Evolutionary conservation across 169 alveolate species (phyloP).

Genomic region (Plasmodium falciparum): DNA sequence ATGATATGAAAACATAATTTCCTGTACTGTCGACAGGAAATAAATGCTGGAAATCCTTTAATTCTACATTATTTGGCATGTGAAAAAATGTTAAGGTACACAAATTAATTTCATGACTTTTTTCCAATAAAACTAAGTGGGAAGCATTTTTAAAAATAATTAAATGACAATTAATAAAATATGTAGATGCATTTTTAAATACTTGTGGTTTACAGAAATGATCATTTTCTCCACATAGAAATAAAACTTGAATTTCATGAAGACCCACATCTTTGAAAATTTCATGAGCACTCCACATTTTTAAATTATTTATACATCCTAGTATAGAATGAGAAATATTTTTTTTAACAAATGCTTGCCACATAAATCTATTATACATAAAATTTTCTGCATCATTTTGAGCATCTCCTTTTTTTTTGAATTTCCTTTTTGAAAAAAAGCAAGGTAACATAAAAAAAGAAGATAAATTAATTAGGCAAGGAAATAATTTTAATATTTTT

Average conservation of each 20-base stretch:
- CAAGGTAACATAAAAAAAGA: slow-evolving; percentile 70
- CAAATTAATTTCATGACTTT: slow-evolving; percentile 35
- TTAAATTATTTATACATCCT: slow-evolving; percentile 84
- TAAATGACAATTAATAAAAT: slow-evolving; percentile 56
- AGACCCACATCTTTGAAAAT: slow-evolving; percentile 81
- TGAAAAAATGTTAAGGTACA: slow-evolving; percentile 57
- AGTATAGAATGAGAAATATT: slow-evolving; percentile 78
- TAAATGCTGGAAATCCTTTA: slow-evolving; percentile 38
- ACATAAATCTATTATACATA: slow-evolving; percentile 80
- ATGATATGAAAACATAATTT: slow-evolving; percentile 9
- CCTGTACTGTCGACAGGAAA: slow-evolving; percentile 47
- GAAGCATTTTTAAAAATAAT: slow-evolving; percentile 75
- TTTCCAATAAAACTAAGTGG: slow-evolving; percentile 64
- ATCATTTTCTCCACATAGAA: slow-evolving; percentile 72
- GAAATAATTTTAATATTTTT: slow-evolving; percentile 76
- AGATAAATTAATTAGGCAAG: slow-evolving; percentile 78
- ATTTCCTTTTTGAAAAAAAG: slow-evolving; percentile 55
- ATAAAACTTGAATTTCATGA: slow-evolving; percentile 38
- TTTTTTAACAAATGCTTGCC: slow-evolving; percentile 84
- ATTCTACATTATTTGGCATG: slow-evolving; percentile 51
- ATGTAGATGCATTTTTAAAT: slow-evolving; percentile 49
- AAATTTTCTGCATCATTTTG: slow-evolving; percentile 42
- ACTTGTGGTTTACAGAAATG: slow-evolving; percentile 57
- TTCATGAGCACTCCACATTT: slow-evolving; percentile 84
- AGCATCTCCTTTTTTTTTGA: slow-evolving; percentile 37